Percentiles rank a stretch among this genome's conserved stretches.
Conservation (phyloP, 116 monocot genomes). For the Trichopus zeylanicus region DNA sequence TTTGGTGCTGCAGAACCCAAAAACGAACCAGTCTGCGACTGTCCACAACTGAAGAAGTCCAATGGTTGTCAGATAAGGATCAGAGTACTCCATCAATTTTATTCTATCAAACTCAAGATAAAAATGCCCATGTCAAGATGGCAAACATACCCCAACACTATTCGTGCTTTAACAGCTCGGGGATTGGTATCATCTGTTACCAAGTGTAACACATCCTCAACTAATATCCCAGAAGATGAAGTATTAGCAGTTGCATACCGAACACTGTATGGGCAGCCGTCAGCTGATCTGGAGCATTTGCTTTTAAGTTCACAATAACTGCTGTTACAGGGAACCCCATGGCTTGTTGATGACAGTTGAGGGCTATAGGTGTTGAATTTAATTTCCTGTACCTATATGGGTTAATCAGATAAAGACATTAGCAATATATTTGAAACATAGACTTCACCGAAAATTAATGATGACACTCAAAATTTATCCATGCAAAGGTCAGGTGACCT, state of each 20-base stretch:
- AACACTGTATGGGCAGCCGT: conserved; percentile 60
- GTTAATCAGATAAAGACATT: conserved; percentile 14
- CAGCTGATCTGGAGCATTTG: conserved; percentile 30
- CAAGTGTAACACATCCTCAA: conserved; percentile 82
- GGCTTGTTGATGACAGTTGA: conserved; percentile 57
- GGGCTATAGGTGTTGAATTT: conserved; percentile 57
- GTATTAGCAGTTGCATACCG: conserved; percentile 71
- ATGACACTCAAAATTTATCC: background rate
- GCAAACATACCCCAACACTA: conserved; percentile 70
- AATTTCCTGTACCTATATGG: conserved; percentile 20
- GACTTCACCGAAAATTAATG: no score
- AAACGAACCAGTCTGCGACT: conserved; percentile 86
- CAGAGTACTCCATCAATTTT: background rate
- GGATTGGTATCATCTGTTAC: conserved; percentile 52
- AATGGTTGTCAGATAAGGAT: background rate
- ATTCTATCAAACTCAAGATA: background rate
- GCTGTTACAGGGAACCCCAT: conserved; percentile 58
- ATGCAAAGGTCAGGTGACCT: background rate
- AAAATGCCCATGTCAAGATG: background rate
- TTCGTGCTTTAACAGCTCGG: conserved; percentile 55
- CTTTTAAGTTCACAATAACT: conserved; percentile 42
- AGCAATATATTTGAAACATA: no score
- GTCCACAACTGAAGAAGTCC: background rate
- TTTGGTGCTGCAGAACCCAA: conserved; percentile 83
- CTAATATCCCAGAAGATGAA: conserved; percentile 75